Conservation (phyloP, 352 stramenopile species). For the Thalassiosira livingstoniorum region DNA sequence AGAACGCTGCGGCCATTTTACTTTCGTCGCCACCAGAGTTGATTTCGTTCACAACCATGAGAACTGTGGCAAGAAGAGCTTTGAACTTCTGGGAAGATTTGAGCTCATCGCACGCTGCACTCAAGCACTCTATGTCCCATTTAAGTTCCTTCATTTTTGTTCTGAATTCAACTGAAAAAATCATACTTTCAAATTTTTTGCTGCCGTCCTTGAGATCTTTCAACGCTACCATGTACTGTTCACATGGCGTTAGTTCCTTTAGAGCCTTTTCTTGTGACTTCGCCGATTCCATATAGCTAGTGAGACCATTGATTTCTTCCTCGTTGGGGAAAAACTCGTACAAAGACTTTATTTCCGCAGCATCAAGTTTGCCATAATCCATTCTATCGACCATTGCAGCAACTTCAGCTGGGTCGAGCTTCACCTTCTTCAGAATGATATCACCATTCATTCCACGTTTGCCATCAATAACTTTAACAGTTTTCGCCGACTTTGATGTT, state of each 20-base stretch:
- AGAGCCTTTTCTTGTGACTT: conserved; percentile 54
- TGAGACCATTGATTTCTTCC: conserved; percentile 90
- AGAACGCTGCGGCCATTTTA: conserved; percentile 91
- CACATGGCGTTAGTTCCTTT: conserved; percentile 73
- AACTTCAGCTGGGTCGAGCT: conserved; percentile 91
- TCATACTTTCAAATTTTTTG: conserved; percentile 76
- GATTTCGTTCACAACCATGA: conserved; percentile 95
- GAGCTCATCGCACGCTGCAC: conserved; percentile 91
- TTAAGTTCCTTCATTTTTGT: conserved; percentile 87
- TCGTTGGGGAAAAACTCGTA: conserved; percentile 92
- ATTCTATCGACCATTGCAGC: conserved; percentile 78
- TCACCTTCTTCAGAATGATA: conserved; percentile 94
- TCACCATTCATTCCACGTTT: conserved; percentile 94
- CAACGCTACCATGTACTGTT: conserved; percentile 85
- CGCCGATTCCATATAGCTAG: conserved; percentile 80
- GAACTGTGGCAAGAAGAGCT: conserved; percentile 92
- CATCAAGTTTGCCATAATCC: conserved; percentile 69
- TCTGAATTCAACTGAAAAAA: conserved; percentile 75
- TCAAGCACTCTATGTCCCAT: conserved; percentile 52
- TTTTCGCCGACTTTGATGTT: conserved; percentile 61
- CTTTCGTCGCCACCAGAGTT: conserved; percentile 88
- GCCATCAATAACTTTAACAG: conserved; percentile 85
- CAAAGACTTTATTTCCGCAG: conserved; percentile 86
- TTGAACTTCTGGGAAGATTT: conserved; percentile 91
- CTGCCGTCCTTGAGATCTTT: conserved; percentile 70